Evolutionary conservation across 768 basidiomycete genomes (phyloP), one percentile per base, ranked within the genome.

Genomic region (Pleurotus tuoliensis): DNA sequence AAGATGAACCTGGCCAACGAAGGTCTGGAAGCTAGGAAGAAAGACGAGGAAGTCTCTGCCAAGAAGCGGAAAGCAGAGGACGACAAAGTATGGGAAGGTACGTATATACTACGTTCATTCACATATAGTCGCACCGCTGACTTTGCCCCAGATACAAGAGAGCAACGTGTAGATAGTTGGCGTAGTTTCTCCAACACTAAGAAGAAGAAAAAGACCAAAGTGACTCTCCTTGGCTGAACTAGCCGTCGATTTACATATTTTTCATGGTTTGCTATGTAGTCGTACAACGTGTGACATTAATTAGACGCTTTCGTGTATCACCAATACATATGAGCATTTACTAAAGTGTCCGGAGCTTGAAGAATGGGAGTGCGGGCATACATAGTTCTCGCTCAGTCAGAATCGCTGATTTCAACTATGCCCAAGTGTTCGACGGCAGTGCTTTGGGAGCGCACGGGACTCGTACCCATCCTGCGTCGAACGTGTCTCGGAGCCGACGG

Each of bases 1-100:
- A 94, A 94, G 76, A 85, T 93, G 84, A 92, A 92, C 66, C 70
- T 94, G 55, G 92, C 92, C 6, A 94, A 94, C 62, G 92, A 94
- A 69, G 93, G 93, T 3, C 74, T 94, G 4, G 94, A 96, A 67
- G 94, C 94, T n/a, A 81, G 87, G 64, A 91, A 88, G 78, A 94
- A 92, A 67, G 94, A 97, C 52, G 92, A 93, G 56, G 94, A 94
- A 62, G 78, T 88, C 9, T 71, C 77, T 20, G 64, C 83, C 37
- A 85, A 72, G 73, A 96, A 96, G 70, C 81, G 94, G 54, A 96
- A 96, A 71, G 88, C 80, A 1, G 92, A 95, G 62, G 91, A 94
- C 5, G 92, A 95, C 63, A 88, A 86, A 63, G 73, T 70, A 22
- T 97, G 94, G 94, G 94, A 96, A 78, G 92, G 93, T 93, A 61